phyloP scores from a whole-genome alignment of 768 basidiomycete species.

The Sarcodon aspratus region DNA sequence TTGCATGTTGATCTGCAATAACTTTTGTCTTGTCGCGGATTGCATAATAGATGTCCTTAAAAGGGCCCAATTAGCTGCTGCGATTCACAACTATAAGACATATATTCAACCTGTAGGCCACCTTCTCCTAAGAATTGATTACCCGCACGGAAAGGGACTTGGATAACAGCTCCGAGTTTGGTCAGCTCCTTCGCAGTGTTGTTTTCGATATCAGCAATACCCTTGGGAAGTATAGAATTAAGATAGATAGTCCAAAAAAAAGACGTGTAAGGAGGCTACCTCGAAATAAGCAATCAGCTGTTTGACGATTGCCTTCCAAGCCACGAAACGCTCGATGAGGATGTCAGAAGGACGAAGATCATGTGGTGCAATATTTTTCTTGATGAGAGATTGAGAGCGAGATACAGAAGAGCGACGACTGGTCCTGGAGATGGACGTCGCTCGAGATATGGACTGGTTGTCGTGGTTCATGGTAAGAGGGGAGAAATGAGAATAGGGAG shows the following conservation, averaged over 20 bases:
- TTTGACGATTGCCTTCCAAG: conserved; percentile 96
- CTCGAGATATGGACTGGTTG: conserved; percentile 45
- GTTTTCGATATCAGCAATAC: conserved; percentile 84
- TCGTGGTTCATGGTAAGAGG: conserved; percentile 27
- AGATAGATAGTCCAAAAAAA: neutral
- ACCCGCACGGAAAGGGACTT: conserved; percentile 90
- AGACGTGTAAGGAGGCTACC: conserved; percentile 17
- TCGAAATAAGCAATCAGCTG: conserved; percentile 91
- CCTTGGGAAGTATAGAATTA: conserved; percentile 13
- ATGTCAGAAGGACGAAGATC: conserved; percentile 91
- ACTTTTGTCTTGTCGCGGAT: conserved; percentile 88
- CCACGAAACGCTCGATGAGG: conserved; percentile 88
- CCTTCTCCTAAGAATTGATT: conserved; percentile 99
- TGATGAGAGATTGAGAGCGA: conserved; percentile 79
- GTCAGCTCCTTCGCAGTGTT: conserved; percentile 89
- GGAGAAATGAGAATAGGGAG: neutral
- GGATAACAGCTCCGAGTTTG: conserved; percentile 90
- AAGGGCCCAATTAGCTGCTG: no score
- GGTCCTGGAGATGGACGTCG: conserved; percentile 60
- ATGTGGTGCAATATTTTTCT: conserved; percentile 85
- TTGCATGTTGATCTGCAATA: conserved; percentile 94
- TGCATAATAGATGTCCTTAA: conserved; percentile 81
- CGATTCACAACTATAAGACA: neutral
- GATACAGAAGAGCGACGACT: conserved; percentile 59
- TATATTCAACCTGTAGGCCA: conserved; percentile 61